Evolutionary conservation across 345 rosid species (phyloP), one percentile per base, ranked within the genome.

Genomic region (Odontarrhena argentea): DNA sequence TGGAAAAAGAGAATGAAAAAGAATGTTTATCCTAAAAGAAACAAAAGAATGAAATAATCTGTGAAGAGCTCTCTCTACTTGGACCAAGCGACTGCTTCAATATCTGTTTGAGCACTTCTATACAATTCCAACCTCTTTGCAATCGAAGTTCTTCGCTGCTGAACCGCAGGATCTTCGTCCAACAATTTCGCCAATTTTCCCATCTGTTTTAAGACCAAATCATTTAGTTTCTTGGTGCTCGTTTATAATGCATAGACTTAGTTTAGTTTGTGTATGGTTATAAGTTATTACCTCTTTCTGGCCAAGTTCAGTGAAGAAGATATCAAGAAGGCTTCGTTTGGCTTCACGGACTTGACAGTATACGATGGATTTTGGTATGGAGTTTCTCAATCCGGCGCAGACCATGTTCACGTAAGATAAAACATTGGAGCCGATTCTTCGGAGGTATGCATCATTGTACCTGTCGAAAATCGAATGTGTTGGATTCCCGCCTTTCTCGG

Each of bases 331-430:
- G 80, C 97, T 77, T 71, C 97, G 86, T 63, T 90, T 93, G 7
- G 96, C 97, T 73, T 88, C 97, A 2, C 92, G 91, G 22, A 93
- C 98, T 88, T 93, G 97, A 77, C 98, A 86, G 51, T 90, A 85
- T 28, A 90, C 98, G 22, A 90, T 83, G 24, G 98, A 90, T 64
- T 93, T 93, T 0, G 96, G 96, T 13, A 93, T 93, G n/a, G 96
- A 80, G 76, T 88, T 81, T 51, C 97, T 88, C 77, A 90, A 64
- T 41, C 80, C 78, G 25, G 82, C 92, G 59, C 96, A 84, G 28
- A 88, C 96, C 97, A 88, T 86, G 61, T 88, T 90, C 65, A 85
- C 96, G 3, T 93, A 88, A 7, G 87, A 69, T 76, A 90, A 74
- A 32, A 90, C 96, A 18, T 82, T 93, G 22, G 81, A 82, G 84